Evolutionary conservation across 768 basidiomycete species (phyloP).

Genomic region (Hygrophorus pudorinus): DNA sequence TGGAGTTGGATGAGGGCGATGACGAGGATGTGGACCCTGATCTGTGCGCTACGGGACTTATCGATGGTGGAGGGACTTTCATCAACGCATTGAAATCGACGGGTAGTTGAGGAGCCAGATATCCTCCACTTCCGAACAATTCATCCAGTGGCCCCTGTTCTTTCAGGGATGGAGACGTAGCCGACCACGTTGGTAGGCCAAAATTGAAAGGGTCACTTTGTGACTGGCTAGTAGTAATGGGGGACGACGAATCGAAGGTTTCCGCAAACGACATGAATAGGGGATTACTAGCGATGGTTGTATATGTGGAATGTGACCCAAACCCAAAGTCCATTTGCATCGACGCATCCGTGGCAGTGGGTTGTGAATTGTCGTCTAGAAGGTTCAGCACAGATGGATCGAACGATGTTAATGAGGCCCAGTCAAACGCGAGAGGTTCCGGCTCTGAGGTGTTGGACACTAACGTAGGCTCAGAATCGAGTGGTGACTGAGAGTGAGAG

Average conservation of each 20-base stretch:
- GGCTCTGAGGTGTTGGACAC: constrained; percentile 20
- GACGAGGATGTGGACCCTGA: constrained; percentile 12
- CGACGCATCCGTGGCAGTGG: constrained; percentile 43
- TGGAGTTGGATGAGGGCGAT: constrained; percentile 28
- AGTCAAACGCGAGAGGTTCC: constrained; percentile 40
- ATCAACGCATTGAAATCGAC: constrained; percentile 24
- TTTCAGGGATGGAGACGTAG: constrained; percentile 24
- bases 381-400: constrained; percentile 59
- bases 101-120: constrained; percentile 23
- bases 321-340: constrained; percentile 56
- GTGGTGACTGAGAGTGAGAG: constrained; percentile 6
- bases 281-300: constrained; percentile 76
- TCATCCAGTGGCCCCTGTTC: constrained; percentile 35
- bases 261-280: constrained; percentile 77
- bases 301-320: constrained; percentile 48
- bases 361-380: constrained; percentile 49
- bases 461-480: constrained; percentile 12
- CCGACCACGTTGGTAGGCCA: constrained; percentile 33
- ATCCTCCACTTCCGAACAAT: constrained; percentile 20
- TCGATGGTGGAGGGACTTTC: constrained; percentile 25
- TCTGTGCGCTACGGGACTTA: constrained; percentile 48
- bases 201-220: constrained; percentile 30
- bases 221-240: constrained; percentile 16
- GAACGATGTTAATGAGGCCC: constrained; percentile 59
- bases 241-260: constrained; percentile 35